Evolutionary conservation across 805 yeast genomes (phyloP), one percentile per base, ranked within the genome.

Genomic region (Hanseniaspora taiwanica): DNA sequence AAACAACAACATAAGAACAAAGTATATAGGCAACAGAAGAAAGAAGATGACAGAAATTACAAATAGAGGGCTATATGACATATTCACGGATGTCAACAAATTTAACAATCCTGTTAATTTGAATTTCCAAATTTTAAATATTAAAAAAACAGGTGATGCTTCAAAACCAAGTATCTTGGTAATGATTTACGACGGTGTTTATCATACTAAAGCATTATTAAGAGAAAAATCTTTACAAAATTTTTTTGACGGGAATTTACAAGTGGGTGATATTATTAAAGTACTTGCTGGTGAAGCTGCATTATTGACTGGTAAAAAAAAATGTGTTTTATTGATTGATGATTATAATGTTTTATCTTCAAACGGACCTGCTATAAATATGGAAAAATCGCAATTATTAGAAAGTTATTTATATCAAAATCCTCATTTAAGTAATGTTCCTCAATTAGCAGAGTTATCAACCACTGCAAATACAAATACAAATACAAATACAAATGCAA

Each of bases 391-490:
- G 37, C 57, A 51, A 36, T 57, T 64, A 29, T 54, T 78, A 29
- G 85, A 78, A 53, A 68, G 68, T 16, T 78, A 77, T 53, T 72
- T 75, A 48, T 66, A 60, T 31, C 64, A 62, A 10, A 76, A 79
- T 55, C 81, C 82, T 20, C 23, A 33, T 18, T 27, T 29, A 18
- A 29, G 33, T 14, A 29, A 29, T 29, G 33, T 29, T 29, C 19
- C 33, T 29, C 33, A 29, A 33, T 16, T 33, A 9, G 17, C 18
- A 13, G 33, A 29, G 18, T 29, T 29, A 16, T 16, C 33, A 29
- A 18, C 14, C 10, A 12, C 29, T 25, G 29, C 29, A 12, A 14
- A 13, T 25, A 4, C 29, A n/a, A n/a, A n/a, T n/a, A n/a, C n/a
- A n/a, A n/a, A n/a, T n/a, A n/a, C n/a, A n/a, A n/a, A n/a, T n/a